A percentile compares a stretch with the other conserved stretches of the same genome.
Evolutionary conservation across 352 stramenopile species (phyloP).

Genomic region (Phytophthora pisi): DNA sequence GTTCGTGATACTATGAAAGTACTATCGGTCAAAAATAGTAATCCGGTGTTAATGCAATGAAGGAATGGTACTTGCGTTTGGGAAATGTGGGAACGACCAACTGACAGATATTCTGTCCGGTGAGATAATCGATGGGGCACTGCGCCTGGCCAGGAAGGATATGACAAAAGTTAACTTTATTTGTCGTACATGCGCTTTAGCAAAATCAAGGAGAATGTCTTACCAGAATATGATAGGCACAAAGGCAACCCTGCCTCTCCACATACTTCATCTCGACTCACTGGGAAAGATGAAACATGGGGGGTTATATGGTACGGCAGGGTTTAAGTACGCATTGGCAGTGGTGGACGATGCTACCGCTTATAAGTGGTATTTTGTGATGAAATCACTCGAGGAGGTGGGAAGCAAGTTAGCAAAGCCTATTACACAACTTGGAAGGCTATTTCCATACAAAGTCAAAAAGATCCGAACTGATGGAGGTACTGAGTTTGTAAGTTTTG

Average conservation of each 20-base stretch:
- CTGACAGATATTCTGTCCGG: neutral
- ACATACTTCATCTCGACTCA: neutral
- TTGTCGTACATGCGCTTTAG: neutral
- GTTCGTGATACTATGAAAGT: neutral
- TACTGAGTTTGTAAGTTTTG: slow-evolving; percentile 11
- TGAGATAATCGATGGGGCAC: neutral
- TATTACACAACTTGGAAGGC: neutral
- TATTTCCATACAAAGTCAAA: neutral
- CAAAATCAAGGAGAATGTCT: neutral
- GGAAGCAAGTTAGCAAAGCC: too few relatives aligned
- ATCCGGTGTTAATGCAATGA: neutral
- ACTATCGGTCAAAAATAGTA: neutral
- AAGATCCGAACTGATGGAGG: slow-evolving; percentile 8
- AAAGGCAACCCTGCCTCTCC: neutral
- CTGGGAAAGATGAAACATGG: neutral
- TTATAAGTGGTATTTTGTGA: slow-evolving; percentile 2
- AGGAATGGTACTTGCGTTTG: neutral
- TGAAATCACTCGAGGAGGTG: too few relatives aligned
- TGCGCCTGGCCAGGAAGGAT: neutral
- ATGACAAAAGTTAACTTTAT: neutral
- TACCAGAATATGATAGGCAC: neutral
- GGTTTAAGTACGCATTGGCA: neutral
- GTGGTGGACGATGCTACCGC: slow-evolving; percentile 4
- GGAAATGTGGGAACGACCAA: neutral
- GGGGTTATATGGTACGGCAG: slow-evolving; percentile 3